Percentiles rank a stretch among this genome's conserved stretches.
These are phyloP conservation scores for Pythium apleroticum DNA, from an alignment of 352 stramenopile species.

Conservation along the genomic window DNA sequence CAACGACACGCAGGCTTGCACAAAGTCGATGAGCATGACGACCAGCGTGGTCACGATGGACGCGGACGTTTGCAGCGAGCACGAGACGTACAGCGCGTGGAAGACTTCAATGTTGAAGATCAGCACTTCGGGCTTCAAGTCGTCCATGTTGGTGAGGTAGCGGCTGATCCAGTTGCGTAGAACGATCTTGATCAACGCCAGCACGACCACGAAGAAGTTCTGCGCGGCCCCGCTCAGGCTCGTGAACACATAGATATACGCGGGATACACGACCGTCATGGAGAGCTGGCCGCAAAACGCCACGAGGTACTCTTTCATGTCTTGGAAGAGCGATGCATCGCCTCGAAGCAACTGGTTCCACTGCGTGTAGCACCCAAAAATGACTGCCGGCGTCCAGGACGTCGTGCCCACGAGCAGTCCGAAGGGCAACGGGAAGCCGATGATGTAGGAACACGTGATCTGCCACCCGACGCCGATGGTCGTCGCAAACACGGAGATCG, in stretches of 20 bases:
- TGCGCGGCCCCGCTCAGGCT: constrained; percentile 15
- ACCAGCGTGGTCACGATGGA: constrained; percentile 24
- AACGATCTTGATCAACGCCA: constrained; percentile 42
- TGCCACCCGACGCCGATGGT: constrained; percentile 25
- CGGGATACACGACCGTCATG: constrained; percentile 42
- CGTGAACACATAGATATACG: constrained; percentile 42
- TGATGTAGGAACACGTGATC: constrained; percentile 25
- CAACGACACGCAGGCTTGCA: constrained; percentile 32
- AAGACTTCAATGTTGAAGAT: constrained; percentile 60
- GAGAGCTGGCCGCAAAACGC: constrained; percentile 37
- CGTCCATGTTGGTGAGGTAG: constrained; percentile 27
- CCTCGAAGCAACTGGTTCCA: constrained; percentile 29
- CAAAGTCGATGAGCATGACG: constrained; percentile 33
- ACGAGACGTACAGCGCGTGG: constrained; percentile 39
- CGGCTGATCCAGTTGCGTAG: constrained; percentile 38
- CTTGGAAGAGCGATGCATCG: constrained; percentile 11
- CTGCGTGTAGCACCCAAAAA: constrained; percentile 26
- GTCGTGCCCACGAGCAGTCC: constrained; percentile 24
- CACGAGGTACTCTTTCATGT: constrained; percentile 23
- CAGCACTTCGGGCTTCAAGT: constrained; percentile 40
- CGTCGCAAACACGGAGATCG: constrained; percentile 28
- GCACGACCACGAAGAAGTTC: constrained; percentile 33
- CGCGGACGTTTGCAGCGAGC: constrained; percentile 31
- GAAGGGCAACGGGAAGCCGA: constrained; percentile 51
- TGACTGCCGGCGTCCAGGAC: constrained; percentile 23